Conservation (phyloP, 1,284 basidiomycete genomes). For the Ustilago shanxiensis region DNA sequence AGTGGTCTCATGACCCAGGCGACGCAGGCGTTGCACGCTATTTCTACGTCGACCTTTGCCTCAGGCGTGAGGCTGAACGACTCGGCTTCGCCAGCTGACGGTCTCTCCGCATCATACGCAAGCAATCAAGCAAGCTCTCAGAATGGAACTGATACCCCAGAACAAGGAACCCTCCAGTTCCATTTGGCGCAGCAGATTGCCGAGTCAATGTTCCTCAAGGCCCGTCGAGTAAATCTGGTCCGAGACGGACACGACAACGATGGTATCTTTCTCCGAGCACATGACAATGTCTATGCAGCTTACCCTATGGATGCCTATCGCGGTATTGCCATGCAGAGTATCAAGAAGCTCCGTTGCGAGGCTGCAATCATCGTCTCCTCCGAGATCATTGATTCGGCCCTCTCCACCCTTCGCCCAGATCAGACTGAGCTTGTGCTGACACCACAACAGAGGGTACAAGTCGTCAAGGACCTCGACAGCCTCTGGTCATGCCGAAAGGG, state of each 20-base stretch:
- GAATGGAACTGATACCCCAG: not conserved
- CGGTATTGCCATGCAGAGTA: conserved; percentile 78
- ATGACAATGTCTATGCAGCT: conserved; percentile 31
- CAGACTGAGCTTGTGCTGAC: conserved; percentile 50
- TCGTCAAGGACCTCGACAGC: conserved; percentile 74
- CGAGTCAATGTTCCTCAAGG: conserved; percentile 35
- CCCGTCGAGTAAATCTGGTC: conserved; percentile 33
- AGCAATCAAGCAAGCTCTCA: conserved; percentile 2
- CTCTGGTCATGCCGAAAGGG: conserved; percentile 81
- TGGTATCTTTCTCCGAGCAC: conserved; percentile 35
- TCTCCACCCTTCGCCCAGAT: conserved; percentile 71
- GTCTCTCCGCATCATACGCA: conserved; percentile 29
- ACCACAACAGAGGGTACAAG: conserved; percentile 47
- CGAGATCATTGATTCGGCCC: conserved; percentile 82
- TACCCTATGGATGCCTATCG: conserved; percentile 35
- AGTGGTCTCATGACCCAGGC: conserved; percentile 39
- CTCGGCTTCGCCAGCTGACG: conserved; percentile 18
- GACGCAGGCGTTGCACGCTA: conserved; percentile 25
- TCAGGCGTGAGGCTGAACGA: conserved; percentile 19
- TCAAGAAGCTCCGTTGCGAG: conserved; percentile 73
- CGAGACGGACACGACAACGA: conserved; percentile 24
- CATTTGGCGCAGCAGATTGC: conserved; percentile 36
- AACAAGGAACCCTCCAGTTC: conserved; percentile 26
- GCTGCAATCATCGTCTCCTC: conserved; percentile 83
- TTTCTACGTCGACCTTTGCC: conserved; percentile 24